Evolutionary conservation across 371 early-diverging fungal genomes (phyloP).

Genomic region (Mucor mucedo): DNA sequence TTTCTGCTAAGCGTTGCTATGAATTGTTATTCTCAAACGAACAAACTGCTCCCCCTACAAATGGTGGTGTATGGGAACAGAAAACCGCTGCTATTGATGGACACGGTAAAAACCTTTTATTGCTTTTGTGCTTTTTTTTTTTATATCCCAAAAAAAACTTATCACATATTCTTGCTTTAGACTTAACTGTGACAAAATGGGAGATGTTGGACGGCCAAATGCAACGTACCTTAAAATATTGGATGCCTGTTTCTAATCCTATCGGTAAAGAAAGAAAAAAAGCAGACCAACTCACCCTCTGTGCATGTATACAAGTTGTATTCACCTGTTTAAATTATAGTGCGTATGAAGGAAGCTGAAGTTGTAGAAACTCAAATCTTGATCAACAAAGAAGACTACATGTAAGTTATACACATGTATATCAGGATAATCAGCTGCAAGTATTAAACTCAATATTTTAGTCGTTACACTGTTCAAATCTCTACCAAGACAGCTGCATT

Average conservation of each 20-base stretch:
- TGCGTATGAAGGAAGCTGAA: conserved; percentile 63
- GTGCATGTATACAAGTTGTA: not conserved
- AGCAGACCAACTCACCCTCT: not conserved
- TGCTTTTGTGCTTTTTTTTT: not conserved
- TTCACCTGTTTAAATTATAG: conserved; percentile 17
- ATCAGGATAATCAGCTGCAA: too few relatives aligned
- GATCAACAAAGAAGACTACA: conserved; percentile 53
- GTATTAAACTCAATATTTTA: conserved; percentile 7
- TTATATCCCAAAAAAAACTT: not conserved
- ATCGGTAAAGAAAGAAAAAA: conserved; percentile 29
- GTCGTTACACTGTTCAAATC: conserved; percentile 49
- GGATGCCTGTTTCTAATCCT: conserved; percentile 58
- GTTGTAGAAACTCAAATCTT: conserved; percentile 60
- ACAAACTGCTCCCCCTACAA: conserved; percentile 32
- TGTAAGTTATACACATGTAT: conserved; percentile 27
- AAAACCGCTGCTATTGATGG: conserved; percentile 56
- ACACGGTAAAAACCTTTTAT: conserved; percentile 39
- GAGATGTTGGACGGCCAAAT: conserved; percentile 27
- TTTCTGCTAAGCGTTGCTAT: conserved; percentile 68
- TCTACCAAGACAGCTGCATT: conserved; percentile 53
- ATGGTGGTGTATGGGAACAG: conserved; percentile 57
- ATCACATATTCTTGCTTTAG: conserved; percentile 18
- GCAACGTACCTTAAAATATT: conserved; percentile 46
- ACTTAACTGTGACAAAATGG: conserved; percentile 49
- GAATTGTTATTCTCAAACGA: conserved; percentile 64